phyloP scores from a whole-genome alignment of 805 yeast species.

The Hermanozyma aechmeae region DNA sequence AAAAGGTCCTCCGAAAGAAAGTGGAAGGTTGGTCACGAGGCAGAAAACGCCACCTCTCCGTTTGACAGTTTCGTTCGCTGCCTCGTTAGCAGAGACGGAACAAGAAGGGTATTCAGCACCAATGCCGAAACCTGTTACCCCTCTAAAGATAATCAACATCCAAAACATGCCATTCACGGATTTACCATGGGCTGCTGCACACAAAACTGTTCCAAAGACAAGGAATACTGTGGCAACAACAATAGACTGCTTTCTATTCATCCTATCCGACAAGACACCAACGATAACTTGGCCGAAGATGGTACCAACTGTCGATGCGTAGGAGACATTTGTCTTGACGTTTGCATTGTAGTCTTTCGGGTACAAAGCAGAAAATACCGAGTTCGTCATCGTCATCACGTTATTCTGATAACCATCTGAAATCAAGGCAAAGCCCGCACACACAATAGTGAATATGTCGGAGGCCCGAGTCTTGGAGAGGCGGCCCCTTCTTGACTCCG shows the following conservation, averaged over 20 bases:
- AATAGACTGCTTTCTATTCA: constrained; percentile 67
- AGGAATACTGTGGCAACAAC: constrained; percentile 52
- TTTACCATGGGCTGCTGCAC: constrained; percentile 63
- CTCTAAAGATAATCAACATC: constrained; percentile 69
- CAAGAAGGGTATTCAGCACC: constrained; percentile 74
- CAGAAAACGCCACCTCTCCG: constrained; percentile 59
- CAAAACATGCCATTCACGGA: constrained; percentile 58
- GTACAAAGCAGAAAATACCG: constrained; percentile 36
- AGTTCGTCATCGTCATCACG: constrained; percentile 62
- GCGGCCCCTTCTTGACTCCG: constrained; percentile 20
- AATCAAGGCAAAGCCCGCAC: constrained; percentile 68
- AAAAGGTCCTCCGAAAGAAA: constrained; percentile 74
- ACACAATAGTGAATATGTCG: constrained; percentile 38
- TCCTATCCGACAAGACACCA: constrained; percentile 56
- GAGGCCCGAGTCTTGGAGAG: constrained; percentile 14
- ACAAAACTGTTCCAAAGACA: constrained; percentile 54
- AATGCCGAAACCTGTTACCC: constrained; percentile 69
- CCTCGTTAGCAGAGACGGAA: constrained; percentile 60
- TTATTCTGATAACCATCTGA: constrained; percentile 75
- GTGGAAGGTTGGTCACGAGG: constrained; percentile 63
- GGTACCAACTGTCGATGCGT: constrained; percentile 60
- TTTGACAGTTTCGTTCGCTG: constrained; percentile 58
- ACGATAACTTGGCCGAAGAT: constrained; percentile 60
- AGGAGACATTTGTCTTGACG: constrained; percentile 58
- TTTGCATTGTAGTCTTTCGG: constrained; percentile 35